phyloP scores from a whole-genome alignment of 805 yeast genomes.

The Spathaspora boniae region DNA sequence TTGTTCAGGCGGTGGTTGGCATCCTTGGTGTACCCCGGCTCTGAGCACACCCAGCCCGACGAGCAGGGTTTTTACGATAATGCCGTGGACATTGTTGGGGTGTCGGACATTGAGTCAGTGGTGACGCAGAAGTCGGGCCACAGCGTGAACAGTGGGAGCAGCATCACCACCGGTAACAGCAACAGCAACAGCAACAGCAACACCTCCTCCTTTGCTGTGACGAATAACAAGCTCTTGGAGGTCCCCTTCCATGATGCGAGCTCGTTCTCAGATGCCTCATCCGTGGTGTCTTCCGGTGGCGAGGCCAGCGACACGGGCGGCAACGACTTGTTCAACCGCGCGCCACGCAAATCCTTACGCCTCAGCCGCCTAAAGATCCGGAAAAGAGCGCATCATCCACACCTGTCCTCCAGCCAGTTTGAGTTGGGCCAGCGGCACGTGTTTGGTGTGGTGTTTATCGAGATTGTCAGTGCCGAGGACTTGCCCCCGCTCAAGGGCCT shows the following conservation, averaged over 20 bases:
- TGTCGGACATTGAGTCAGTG: constrained; percentile 31
- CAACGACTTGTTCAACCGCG: background rate
- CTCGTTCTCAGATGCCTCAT: constrained; percentile 18
- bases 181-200: no score
- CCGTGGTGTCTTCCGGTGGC: constrained; percentile 12
- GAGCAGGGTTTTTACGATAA: constrained; percentile 41
- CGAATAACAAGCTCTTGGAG: background rate
- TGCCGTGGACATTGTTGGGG: constrained; percentile 18
- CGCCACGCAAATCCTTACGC: no score
- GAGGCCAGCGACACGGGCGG: background rate
- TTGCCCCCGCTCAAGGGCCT: constrained; percentile 75
- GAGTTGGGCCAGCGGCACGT: constrained; percentile 38
- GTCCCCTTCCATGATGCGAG: constrained; percentile 14
- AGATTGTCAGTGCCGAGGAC: constrained; percentile 68
- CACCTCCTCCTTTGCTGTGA: background rate
- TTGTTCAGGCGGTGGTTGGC: constrained; percentile 23
- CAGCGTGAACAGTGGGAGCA: no score
- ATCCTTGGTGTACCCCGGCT: constrained; percentile 24
- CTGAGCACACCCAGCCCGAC: constrained; percentile 18
- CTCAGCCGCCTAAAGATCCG: no score
- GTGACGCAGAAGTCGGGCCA: background rate
- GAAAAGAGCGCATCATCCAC: no score
- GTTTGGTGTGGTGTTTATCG: constrained; percentile 73
- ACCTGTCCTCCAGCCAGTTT: constrained; percentile 28
- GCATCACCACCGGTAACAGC: no score